Evolutionary conservation across 768 basidiomycete genomes (phyloP), one percentile per base, ranked within the genome.

Genomic region (Suillus sp.): DNA sequence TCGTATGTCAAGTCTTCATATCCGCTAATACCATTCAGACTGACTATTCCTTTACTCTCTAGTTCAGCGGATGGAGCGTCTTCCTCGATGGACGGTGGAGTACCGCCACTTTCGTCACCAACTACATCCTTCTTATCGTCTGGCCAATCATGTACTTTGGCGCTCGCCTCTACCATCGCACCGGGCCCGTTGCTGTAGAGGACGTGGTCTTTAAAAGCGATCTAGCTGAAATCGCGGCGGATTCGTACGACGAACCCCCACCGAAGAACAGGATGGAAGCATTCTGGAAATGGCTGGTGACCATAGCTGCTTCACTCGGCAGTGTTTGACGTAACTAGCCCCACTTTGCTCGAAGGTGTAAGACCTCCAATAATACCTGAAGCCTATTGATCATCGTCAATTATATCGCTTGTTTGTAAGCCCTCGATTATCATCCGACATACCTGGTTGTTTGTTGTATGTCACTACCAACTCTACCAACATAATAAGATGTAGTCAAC

Each of bases 171-270:
- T 82, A 79, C 72, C 65, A 72, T 48, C 62, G 65, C 45, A 0
- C 25, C 4, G 71, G 76, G 43, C 63, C 67, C 13, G 65, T 75
- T 37, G 67, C 59, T 38, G 66, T 87, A 0, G 70, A 81, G 25
- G 86, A 96, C 40, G 95, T 98, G 92, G 96, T 97, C 77, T 95
- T 96, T 71, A 77, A 87, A 47, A 81, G 83, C 6, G 85, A 88
- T 64, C 79, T 91, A 61, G 86, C 83, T 40, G 84, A 89, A 70
- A 87, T 92, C 51, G 88, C 88, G 69, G 88, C 88, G 0, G 87
- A 85, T 2, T 82, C 80, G 80, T 84, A 83, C 68, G 90, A 93
- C 50, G 90, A 93, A 22, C 83, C 83, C 7, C 86, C 87, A 16
- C 91, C 94, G 2, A 85, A 66, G 68, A 94, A 90, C 71, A 84